Evolutionary conservation across 225 moss, liverwort and hornwort genomes (phyloP).

Genomic region (Marchantia polymorpha): DNA sequence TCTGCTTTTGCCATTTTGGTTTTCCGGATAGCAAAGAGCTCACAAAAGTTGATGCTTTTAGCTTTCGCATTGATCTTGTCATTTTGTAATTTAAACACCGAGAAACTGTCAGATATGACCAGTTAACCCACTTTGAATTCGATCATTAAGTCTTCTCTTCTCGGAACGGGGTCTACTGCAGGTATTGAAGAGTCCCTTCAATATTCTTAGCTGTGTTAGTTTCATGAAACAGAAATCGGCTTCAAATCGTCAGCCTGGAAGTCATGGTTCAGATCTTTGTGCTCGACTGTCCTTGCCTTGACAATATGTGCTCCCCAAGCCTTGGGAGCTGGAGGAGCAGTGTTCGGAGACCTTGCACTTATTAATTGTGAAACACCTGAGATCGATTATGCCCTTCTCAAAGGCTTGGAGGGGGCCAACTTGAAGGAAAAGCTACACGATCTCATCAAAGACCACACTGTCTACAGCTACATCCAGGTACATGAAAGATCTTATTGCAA

Average conservation of each 20-base stretch:
- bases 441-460: constrained; percentile 62
- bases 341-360: constrained; percentile 9
- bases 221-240: constrained; percentile 16
- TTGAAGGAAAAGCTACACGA: constrained; percentile 65
- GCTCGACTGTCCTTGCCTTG: constrained; percentile 12
- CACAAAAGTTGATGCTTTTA: not conserved
- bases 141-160: too few species aligned
- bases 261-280: constrained; percentile 31
- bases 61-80: not conserved
- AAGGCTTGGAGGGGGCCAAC: constrained; percentile 43
- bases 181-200: not conserved
- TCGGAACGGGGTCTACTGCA: too few species aligned
- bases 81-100: not conserved
- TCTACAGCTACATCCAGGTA: constrained; percentile 50
- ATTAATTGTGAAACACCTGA: constrained; percentile 26
- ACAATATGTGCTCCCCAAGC: constrained; percentile 23
- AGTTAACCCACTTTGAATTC: too few species aligned
- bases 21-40: not conserved
- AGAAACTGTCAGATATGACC: too few species aligned
- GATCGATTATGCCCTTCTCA: constrained; percentile 24
- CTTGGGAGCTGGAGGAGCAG: constrained; percentile 18
- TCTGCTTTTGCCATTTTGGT: not conserved
- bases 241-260: constrained; percentile 1
- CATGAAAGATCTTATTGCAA: not conserved
- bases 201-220: not conserved